Evolutionary conservation across 2,329 filamentous ascomycete species (phyloP).

Genomic region (Massarina eburnea): DNA sequence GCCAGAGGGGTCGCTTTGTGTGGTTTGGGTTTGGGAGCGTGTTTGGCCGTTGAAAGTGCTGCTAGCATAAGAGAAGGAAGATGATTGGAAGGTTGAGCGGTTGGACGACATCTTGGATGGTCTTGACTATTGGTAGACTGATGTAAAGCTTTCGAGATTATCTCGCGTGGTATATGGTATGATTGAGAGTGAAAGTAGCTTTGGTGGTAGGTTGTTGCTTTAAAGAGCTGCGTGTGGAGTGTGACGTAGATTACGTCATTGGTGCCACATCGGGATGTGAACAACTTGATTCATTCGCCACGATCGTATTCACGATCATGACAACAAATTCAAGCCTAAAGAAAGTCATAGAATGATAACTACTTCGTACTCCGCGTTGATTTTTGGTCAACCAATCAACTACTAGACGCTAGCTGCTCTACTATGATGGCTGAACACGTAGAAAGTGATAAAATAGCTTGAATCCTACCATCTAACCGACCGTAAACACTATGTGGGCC

Average conservation of each 20-base stretch:
- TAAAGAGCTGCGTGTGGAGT: background rate
- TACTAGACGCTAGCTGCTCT: no score
- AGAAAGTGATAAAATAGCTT: no score
- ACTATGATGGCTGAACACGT: no score
- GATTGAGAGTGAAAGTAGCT: background rate
- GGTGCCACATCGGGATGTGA: background rate
- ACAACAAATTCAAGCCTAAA: no score
- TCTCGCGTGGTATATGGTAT: background rate
- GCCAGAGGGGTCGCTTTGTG: constrained; percentile 29
- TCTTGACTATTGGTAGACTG: background rate
- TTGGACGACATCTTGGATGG: constrained; percentile 10
- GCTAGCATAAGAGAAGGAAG: constrained; percentile 25
- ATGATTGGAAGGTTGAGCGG: constrained; percentile 28
- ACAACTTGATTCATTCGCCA: no score
- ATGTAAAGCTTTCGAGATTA: background rate
- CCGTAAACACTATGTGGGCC: no score
- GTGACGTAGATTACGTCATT: constrained; percentile 6
- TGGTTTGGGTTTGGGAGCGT: constrained; percentile 25
- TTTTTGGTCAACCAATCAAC: no score
- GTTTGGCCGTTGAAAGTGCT: constrained; percentile 32
- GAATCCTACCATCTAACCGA: no score
- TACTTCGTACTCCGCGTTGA: no score
- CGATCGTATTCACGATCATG: no score
- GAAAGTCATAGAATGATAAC: no score
- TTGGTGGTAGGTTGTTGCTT: background rate